Conservation (phyloP, 768 basidiomycete genomes). For the Podaxis sp. region DNA sequence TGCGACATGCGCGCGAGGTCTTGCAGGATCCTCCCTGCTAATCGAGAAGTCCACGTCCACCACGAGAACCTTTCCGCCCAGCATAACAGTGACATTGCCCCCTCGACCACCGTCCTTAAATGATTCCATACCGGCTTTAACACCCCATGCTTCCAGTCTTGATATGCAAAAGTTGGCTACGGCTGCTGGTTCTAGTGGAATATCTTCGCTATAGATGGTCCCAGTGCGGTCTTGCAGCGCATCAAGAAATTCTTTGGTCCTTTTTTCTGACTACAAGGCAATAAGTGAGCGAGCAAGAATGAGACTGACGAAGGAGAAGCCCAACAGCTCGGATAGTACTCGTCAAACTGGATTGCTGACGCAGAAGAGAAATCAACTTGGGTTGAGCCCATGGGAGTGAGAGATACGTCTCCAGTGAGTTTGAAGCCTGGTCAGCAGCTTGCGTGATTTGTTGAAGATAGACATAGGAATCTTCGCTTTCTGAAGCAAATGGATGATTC, state of each 20-base stretch:
- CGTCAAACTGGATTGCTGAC: slow-evolving; percentile 54
- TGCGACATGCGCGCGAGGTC: slow-evolving; percentile 39
- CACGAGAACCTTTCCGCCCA: slow-evolving; percentile 79
- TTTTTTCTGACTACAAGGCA: slow-evolving; percentile 46
- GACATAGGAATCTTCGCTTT: slow-evolving; percentile 35
- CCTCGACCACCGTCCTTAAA: slow-evolving; percentile 59
- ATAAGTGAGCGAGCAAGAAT: slow-evolving; percentile 15
- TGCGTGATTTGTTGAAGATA: slow-evolving; percentile 38
- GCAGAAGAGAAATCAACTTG: slow-evolving; percentile 64
- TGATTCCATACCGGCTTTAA: slow-evolving; percentile 65
- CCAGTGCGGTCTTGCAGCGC: slow-evolving; percentile 42
- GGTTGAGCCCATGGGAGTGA: slow-evolving; percentile 52
- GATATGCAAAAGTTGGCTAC: slow-evolving; percentile 56
- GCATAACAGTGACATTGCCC: slow-evolving; percentile 49
- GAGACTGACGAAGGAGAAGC: slow-evolving; percentile 8
- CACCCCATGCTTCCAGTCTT: slow-evolving; percentile 58
- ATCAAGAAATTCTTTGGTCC: slow-evolving; percentile 43
- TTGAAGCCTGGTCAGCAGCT: slow-evolving; percentile 45
- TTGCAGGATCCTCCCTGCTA: slow-evolving; percentile 29
- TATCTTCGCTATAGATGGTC: slow-evolving; percentile 57
- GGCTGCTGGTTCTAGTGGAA: slow-evolving; percentile 44
- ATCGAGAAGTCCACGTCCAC: slow-evolving; percentile 67
- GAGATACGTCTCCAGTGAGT: slow-evolving; percentile 48
- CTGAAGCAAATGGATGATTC: slow-evolving; percentile 42
- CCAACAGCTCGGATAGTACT: slow-evolving; percentile 52